Base-by-base conservation (phyloP, 331 rosid genomes). In the Malus hybrid region DNA sequence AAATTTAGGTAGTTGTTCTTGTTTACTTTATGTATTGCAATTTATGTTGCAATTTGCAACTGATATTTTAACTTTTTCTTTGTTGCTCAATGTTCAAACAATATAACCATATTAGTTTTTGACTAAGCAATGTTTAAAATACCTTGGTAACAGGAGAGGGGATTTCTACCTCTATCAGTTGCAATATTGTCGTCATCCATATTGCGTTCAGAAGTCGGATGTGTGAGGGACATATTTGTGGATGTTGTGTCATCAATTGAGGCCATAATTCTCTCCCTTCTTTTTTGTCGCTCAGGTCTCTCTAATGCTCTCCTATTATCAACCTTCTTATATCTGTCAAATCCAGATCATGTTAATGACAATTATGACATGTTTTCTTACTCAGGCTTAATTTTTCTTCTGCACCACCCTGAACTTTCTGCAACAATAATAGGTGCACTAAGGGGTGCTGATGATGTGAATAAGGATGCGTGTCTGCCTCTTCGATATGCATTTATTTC, bases 101-200 rank as follows among this genome's bases (percentile, higher is more conserved):
- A 52, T 52, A 18, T 7, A 52, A 52, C 20, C 57, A 52, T 52
- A 18, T 52, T 18, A 52, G 8, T 16, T 52, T 2, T 52, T 52
- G 3, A 18, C 57, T 18, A 16, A 52, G 57, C 76, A 63, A 81
- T 78, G 30, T 52, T 77, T 67, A 28, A 29, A 70, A 46, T 83
- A 39, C 32, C 36, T 72, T 73, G 82, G 73, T 64, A 53, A 76
- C 95, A 95, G 99, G 99, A 95, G 82, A 84, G 93, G 82, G 99
- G 97, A 36, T 92, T 95, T 89, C 93, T 95, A 48, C 90, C 99
- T 71, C 87, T 95, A 75, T 90, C 97, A 75, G 90, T 97, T 79
- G 99, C 99, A 48, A 73, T 95, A 78, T 74, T 92, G 82, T 87
- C 99, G 57, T 90, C 97, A 62, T 79, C 97, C 68, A 56, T 75